A percentile compares a stretch with the other conserved stretches of the same genome.
Evolutionary conservation across 768 basidiomycete genomes (phyloP).

Genomic region (Cytidiella melzeri): DNA sequence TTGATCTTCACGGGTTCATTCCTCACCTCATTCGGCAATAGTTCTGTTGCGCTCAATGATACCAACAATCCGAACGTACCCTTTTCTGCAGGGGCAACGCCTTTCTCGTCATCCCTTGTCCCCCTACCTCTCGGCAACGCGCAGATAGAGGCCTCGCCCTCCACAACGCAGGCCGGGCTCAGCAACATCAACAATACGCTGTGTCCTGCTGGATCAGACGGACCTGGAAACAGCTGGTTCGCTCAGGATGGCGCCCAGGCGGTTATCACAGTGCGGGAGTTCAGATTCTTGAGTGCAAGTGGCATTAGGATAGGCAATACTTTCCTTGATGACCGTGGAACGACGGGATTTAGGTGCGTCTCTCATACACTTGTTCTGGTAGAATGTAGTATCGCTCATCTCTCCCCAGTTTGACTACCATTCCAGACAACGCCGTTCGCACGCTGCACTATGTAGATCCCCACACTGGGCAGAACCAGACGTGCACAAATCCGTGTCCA

Average conservation of each 20-base stretch:
- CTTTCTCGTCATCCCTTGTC: constrained; percentile 86
- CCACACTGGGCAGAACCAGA: constrained; percentile 61
- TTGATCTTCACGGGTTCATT: constrained; percentile 90
- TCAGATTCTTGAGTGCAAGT: constrained; percentile 62
- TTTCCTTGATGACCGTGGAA: constrained; percentile 72
- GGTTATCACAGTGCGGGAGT: constrained; percentile 72
- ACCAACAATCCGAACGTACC: constrained; percentile 85
- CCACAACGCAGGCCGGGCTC: constrained; percentile 54
- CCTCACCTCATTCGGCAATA: constrained; percentile 61
- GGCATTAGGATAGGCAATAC: constrained; percentile 93
- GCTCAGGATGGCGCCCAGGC: constrained; percentile 65
- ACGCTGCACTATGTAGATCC: constrained; percentile 76
- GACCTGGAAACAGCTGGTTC: constrained; percentile 81
- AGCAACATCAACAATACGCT: constrained; percentile 63
- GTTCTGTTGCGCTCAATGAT: constrained; percentile 44
- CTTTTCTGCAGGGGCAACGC: constrained; percentile 73
- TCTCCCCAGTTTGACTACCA: constrained; percentile 62
- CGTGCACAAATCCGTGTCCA: constrained; percentile 77
- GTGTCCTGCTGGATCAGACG: constrained; percentile 81
- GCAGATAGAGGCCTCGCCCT: constrained; percentile 53
- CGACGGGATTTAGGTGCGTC: constrained; percentile 80
- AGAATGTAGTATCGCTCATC: constrained; percentile 12
- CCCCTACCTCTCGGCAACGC: constrained; percentile 64
- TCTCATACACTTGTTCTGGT: neutral
- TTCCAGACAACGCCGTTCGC: constrained; percentile 84